Percentiles rank a stretch among this genome's conserved stretches.
phyloP scores from a whole-genome alignment of 2,329 filamentous ascomycete genomes.

The Cladosporium sp. region DNA sequence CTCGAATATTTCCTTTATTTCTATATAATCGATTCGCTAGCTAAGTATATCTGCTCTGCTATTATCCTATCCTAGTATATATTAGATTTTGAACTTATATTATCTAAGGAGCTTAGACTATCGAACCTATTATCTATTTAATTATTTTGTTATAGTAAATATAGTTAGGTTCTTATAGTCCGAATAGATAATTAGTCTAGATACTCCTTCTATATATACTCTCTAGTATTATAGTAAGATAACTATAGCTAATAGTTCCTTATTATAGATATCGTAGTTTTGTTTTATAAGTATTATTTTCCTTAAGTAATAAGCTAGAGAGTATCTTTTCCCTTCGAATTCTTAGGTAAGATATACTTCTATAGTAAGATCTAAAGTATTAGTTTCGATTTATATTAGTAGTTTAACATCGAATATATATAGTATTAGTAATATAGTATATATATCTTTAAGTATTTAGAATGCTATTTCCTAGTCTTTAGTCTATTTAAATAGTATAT shows the following conservation, averaged over 20 bases:
- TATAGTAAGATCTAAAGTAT: slow-evolving; percentile 14
- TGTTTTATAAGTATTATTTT: slow-evolving; percentile 16
- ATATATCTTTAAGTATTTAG: not conserved
- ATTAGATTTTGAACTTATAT: not conserved
- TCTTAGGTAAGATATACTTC: slow-evolving; percentile 13
- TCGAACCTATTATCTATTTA: not conserved
- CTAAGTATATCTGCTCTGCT: not conserved
- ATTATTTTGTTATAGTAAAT: not conserved
- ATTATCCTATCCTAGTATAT: not conserved
- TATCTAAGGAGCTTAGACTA: not conserved
- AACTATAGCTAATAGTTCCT: too few species aligned
- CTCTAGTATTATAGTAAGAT: not conserved
- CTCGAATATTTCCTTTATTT: not conserved
- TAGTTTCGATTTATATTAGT: slow-evolving; percentile 8
- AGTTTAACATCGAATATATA: slow-evolving; percentile 9
- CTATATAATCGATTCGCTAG: not conserved
- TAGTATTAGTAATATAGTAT: slow-evolving; percentile 1
- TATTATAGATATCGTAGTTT: slow-evolving; percentile 18
- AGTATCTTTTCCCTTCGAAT: slow-evolving; percentile 10
- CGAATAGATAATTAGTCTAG: not conserved
- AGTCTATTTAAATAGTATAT: not conserved
- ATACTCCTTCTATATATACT: not conserved
- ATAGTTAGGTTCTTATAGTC: not conserved
- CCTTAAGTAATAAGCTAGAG: slow-evolving; percentile 17
- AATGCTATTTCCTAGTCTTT: not conserved